Conservation (phyloP, 352 stramenopile genomes). For the Pythium sukuiense region DNA sequence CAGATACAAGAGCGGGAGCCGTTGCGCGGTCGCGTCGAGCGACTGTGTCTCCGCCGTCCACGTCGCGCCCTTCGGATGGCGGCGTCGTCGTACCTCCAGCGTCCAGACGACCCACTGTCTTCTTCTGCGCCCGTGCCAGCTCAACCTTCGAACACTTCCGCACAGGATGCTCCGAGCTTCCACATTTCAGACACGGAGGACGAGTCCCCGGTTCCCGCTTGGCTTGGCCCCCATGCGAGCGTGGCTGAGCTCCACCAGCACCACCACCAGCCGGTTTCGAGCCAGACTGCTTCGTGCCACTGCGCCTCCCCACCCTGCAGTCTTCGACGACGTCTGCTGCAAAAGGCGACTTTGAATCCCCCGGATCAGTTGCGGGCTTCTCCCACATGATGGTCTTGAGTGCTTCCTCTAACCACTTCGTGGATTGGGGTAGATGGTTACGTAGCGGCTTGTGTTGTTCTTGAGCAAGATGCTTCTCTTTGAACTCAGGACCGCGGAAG, state of each 20-base stretch:
- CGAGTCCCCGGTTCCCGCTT: background rate
- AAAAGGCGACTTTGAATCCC: background rate
- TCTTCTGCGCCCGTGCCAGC: background rate
- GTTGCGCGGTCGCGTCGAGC: background rate
- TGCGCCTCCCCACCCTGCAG: background rate
- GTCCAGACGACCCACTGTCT: background rate
- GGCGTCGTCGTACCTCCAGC: background rate
- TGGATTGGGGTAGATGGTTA: background rate
- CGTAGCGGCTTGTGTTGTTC: background rate
- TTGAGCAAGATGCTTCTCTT: too few relatives aligned
- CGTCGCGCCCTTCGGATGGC: conserved; percentile 1
- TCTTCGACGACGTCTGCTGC: too few relatives aligned
- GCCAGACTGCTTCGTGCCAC: background rate
- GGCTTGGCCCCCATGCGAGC: background rate
- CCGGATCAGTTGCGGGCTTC: background rate
- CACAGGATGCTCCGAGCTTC: background rate
- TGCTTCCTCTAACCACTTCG: background rate
- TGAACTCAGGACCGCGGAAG: too few relatives aligned
- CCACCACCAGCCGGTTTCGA: background rate
- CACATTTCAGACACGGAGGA: conserved; percentile 10
- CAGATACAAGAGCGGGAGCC: background rate
- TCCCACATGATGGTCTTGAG: conserved; percentile 5
- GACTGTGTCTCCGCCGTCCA: background rate
- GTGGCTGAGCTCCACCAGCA: background rate
- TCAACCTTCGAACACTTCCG: background rate